These are phyloP conservation scores for Xylaria acuta DNA, from an alignment of 495 filamentous ascomycete genomes.

Conservation along the genomic window DNA sequence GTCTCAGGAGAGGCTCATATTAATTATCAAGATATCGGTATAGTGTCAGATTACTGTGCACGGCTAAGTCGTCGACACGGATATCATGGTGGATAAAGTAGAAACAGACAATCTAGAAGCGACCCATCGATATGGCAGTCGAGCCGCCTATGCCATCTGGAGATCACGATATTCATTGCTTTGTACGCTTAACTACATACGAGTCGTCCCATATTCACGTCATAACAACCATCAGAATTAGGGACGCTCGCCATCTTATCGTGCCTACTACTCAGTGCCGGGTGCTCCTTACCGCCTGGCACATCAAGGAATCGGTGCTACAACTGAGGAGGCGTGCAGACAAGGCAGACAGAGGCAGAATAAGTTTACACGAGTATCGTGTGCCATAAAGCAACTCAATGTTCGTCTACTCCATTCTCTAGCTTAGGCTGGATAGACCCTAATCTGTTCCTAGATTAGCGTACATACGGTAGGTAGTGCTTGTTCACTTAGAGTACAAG, in stretches of 20 bases:
- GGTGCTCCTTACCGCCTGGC: background rate
- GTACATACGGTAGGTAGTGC: background rate
- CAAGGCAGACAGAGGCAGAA: background rate
- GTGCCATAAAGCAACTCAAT: background rate
- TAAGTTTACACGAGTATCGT: background rate
- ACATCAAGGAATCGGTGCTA: background rate
- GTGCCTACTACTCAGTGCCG: background rate
- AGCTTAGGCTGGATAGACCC: background rate
- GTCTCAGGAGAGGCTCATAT: background rate
- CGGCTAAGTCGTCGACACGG: background rate
- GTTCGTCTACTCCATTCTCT: background rate
- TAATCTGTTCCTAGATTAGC: background rate
- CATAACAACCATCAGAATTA: background rate
- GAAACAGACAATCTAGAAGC: background rate
- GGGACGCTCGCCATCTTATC: background rate
- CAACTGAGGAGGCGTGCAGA: background rate
- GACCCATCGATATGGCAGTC: background rate
- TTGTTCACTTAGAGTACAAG: background rate
- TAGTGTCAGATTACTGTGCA: background rate
- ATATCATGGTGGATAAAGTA: background rate
- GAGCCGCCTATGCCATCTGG: background rate
- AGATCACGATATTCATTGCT: background rate
- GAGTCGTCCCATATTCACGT: background rate
- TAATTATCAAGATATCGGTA: too few relatives aligned
- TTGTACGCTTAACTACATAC: background rate